These are phyloP conservation scores for Chaetoceros muelleri DNA, from an alignment of 108 stramenopile species.

Conservation along the genomic window DNA sequence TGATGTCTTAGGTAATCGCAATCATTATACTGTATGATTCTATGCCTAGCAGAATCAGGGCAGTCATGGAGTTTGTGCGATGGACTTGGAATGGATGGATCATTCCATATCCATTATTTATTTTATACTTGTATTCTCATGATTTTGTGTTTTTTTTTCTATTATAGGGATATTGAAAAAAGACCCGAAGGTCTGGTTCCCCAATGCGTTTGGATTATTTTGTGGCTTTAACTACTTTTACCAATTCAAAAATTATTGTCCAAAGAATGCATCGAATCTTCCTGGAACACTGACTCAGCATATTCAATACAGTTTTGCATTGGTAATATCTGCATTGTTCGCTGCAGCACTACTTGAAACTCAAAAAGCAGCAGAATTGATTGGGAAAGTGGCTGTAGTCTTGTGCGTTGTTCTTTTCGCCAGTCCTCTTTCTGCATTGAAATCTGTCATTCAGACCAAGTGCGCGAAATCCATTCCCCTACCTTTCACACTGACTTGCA, in stretches of 20 bases:
- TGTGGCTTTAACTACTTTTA: slow-evolving; percentile 45
- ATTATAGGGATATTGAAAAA: slow-evolving; percentile 30
- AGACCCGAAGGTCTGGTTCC: slow-evolving; percentile 28
- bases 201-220: slow-evolving; percentile 42
- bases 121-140: neutral
- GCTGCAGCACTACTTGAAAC: slow-evolving; percentile 9
- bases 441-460: slow-evolving; percentile 47
- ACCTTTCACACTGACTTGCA: slow-evolving; percentile 69
- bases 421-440: slow-evolving; percentile 52
- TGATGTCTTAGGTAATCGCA: too few relatives aligned
- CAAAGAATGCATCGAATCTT: slow-evolving; percentile 22
- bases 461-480: slow-evolving; percentile 67
- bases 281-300: slow-evolving; percentile 33
- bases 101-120: neutral
- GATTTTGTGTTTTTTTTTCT: neutral
- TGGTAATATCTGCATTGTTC: slow-evolving; percentile 4
- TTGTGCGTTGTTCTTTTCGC: slow-evolving; percentile 61
- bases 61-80: too few relatives aligned
- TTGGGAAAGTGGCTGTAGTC: slow-evolving; percentile 17
- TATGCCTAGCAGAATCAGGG: too few relatives aligned
- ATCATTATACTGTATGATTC: too few relatives aligned
- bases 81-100: too few relatives aligned
- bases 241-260: slow-evolving; percentile 16
- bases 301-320: slow-evolving; percentile 8
- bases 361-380: slow-evolving; percentile 6